These are phyloP conservation scores for Nematocida ausubeli DNA, from an alignment of 371 early-diverging fungal species.

Conservation along the genomic window DNA sequence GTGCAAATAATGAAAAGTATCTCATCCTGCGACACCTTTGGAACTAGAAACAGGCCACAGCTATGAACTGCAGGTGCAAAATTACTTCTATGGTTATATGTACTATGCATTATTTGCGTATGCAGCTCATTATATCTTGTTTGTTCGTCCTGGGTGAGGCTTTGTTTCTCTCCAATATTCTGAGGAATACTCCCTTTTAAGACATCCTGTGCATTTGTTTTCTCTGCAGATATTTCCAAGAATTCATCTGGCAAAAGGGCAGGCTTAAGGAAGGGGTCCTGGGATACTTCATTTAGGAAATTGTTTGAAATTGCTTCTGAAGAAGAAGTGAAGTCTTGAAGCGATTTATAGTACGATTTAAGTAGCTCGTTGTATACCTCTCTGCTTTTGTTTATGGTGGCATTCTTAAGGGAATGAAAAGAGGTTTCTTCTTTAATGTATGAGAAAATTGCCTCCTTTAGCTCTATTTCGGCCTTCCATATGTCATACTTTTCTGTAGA, in stretches of 20 bases:
- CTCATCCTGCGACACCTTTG: background rate
- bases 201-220: too few species aligned
- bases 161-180: too few species aligned
- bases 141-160: too few species aligned
- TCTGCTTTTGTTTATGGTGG: background rate
- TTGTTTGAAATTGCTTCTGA: slow-evolving; percentile 7
- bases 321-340: slow-evolving; percentile 19
- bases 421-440: slow-evolving; percentile 13
- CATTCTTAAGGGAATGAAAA: background rate
- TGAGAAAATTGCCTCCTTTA: slow-evolving; percentile 4
- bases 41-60: slow-evolving; percentile 27
- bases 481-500: background rate
- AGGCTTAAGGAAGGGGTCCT: too few species aligned
- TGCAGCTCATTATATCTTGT: too few species aligned
- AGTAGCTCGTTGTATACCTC: background rate
- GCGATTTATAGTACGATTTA: slow-evolving; percentile 6
- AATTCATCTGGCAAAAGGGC: too few species aligned
- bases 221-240: too few species aligned
- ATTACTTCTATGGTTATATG: too few species aligned
- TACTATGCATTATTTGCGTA: too few species aligned
- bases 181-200: too few species aligned
- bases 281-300: slow-evolving; percentile 20
- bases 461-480: slow-evolving; percentile 47
- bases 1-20: slow-evolving; percentile 25
- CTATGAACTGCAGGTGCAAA: slow-evolving; percentile 7